phyloP scores from a whole-genome alignment of 352 stramenopile species.

The Pythium vanterpoolii region DNA sequence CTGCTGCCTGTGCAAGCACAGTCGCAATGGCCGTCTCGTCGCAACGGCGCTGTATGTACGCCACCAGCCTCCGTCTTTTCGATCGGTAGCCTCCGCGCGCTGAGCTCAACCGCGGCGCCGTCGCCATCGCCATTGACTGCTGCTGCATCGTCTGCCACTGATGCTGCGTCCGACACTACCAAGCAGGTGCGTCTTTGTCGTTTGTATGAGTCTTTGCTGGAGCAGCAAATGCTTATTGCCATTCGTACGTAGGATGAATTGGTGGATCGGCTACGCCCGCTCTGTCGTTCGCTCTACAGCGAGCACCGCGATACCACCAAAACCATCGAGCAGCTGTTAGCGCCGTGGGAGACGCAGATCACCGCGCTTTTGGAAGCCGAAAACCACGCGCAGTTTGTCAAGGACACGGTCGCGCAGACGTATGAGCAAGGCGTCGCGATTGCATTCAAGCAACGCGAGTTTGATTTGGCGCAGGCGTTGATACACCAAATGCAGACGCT shows the following conservation, averaged over 20 bases:
- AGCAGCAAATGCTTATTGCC: neutral
- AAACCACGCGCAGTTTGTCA: slow-evolving; percentile 9
- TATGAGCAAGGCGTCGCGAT: slow-evolving; percentile 74
- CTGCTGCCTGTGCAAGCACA: neutral
- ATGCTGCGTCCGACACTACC: neutral
- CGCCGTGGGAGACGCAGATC: slow-evolving; percentile 35
- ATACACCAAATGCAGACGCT: slow-evolving; percentile 48
- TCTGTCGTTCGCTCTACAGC: slow-evolving; percentile 50
- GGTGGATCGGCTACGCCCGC: slow-evolving; percentile 39
- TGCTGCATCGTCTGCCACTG: neutral
- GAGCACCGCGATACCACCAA: slow-evolving; percentile 35
- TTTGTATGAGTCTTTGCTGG: neutral
- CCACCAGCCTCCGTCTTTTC: neutral
- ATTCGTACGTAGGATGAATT: slow-evolving; percentile 17
- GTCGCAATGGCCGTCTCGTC: neutral
- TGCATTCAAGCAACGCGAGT: slow-evolving; percentile 68
- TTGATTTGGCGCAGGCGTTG: slow-evolving; percentile 38
- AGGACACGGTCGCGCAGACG: slow-evolving; percentile 32
- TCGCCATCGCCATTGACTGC: too few species aligned
- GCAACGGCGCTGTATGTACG: neutral
- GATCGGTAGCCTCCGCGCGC: neutral
- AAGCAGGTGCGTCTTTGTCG: neutral
- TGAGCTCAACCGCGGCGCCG: neutral
- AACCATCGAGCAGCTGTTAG: slow-evolving; percentile 24
- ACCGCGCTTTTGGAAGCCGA: slow-evolving; percentile 18